Percentiles rank a stretch among this genome's conserved stretches.
phyloP scores from a whole-genome alignment of 164 flowering plant species.

The Taxillus chinensis region DNA sequence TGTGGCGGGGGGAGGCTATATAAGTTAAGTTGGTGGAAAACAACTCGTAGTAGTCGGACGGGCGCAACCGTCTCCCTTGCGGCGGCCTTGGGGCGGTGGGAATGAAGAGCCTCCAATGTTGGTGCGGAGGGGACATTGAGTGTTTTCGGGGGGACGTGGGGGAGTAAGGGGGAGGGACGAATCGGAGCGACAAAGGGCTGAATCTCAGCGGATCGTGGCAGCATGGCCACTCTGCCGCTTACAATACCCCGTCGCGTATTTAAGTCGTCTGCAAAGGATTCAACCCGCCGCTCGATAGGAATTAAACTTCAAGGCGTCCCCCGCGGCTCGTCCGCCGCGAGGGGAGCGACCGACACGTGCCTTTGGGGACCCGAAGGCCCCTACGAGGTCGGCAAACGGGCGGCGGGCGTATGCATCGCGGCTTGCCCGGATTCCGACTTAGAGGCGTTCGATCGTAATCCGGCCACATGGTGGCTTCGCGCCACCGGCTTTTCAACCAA shows the following conservation, averaged over 20 bases:
- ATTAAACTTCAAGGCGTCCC: not conserved
- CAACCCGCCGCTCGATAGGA: not conserved
- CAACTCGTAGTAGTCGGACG: no score
- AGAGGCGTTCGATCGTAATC: constrained; percentile 3
- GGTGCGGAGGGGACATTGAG: no score
- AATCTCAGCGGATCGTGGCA: constrained; percentile 1
- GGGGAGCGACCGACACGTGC: not conserved
- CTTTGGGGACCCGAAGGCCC: not conserved
- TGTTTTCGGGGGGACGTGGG: no score
- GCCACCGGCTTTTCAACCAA: constrained; percentile 6
- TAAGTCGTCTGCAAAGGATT: not conserved
- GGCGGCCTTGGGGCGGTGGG: no score
- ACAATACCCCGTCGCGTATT: not conserved
- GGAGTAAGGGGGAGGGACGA: not conserved
- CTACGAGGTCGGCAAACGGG: not conserved
- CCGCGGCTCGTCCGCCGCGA: not conserved
- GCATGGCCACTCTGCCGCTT: constrained; percentile 2
- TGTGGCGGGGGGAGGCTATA: no score
- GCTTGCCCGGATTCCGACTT: constrained; percentile 1
- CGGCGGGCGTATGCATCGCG: not conserved
- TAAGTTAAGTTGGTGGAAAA: no score
- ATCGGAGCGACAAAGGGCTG: not conserved
- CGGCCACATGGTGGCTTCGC: constrained; percentile 4
- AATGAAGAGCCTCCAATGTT: no score
- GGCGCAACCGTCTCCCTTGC: no score